Evolutionary conservation across 1,139 yeast species (phyloP).

Genomic region (Geotrichum carabidarum): DNA sequence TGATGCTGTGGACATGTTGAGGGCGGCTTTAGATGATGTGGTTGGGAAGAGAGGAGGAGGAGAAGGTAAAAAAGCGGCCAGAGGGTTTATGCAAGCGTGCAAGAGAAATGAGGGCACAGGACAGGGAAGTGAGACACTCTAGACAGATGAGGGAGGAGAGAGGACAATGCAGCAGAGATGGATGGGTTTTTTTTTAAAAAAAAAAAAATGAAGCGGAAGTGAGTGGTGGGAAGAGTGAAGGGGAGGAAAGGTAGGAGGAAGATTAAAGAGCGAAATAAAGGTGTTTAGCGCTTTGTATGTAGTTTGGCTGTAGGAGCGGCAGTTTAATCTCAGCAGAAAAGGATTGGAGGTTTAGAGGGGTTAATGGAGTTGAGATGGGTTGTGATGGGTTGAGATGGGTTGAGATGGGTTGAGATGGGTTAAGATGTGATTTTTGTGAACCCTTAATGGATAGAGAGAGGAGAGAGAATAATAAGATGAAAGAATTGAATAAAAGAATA

Average conservation of each 20-base stretch:
- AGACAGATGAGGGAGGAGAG: not conserved
- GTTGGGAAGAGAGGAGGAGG: not conserved
- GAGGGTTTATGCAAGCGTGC: not conserved
- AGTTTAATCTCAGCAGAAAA: too few relatives aligned
- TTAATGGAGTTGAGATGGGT: too few relatives aligned
- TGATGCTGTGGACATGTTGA: conserved; percentile 1
- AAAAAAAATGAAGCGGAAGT: not conserved
- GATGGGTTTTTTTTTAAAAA: not conserved
- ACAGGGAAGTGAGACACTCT: not conserved
- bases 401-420: too few relatives aligned
- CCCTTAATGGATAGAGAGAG: too few relatives aligned
- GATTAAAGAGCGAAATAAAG: not conserved
- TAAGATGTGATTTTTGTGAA: too few relatives aligned
- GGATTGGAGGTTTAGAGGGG: too few relatives aligned
- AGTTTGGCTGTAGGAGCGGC: too few relatives aligned
- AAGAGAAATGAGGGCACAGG: not conserved
- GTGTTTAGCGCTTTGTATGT: not conserved
- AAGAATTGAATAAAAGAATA: not conserved
- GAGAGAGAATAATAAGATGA: too few relatives aligned
- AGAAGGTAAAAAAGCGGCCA: not conserved
- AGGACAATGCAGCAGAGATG: not conserved
- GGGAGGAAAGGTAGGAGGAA: too few relatives aligned
- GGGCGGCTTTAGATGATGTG: too few relatives aligned
- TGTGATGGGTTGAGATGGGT: too few relatives aligned
- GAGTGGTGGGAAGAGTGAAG: not conserved